Evolutionary conservation across 306 rosid species (phyloP).

Genomic region (Vigna trinervia): DNA sequence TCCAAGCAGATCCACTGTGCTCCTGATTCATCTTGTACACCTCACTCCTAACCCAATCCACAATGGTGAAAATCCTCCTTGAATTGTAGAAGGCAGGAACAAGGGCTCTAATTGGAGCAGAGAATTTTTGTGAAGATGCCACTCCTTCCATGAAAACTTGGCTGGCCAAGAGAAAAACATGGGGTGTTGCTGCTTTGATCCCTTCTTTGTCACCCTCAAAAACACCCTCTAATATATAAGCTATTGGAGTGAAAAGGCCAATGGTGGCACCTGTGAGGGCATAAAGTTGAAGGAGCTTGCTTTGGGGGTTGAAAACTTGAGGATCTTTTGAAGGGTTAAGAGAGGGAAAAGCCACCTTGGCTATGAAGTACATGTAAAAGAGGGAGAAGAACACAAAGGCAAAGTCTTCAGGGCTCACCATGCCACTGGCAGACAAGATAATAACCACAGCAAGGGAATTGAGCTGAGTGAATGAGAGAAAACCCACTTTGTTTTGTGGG

Average conservation of each 20-base stretch:
- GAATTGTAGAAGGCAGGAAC: constrained; percentile 79
- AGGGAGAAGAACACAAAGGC: constrained; percentile 66
- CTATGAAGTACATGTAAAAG: constrained; percentile 67
- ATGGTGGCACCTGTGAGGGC: constrained; percentile 55
- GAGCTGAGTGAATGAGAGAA: constrained; percentile 72
- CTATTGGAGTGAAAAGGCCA: constrained; percentile 77
- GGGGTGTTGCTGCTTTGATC: constrained; percentile 84
- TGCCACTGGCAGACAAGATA: constrained; percentile 76
- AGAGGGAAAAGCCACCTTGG: constrained; percentile 71
- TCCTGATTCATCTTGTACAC: constrained; percentile 55
- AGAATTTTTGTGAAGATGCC: constrained; percentile 58
- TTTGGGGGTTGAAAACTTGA: constrained; percentile 52
- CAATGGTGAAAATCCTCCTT: constrained; percentile 70
- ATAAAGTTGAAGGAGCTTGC: constrained; percentile 61
- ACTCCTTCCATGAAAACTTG: constrained; percentile 91
- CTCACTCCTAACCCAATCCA: constrained; percentile 81
- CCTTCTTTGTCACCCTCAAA: constrained; percentile 80
- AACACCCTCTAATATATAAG: constrained; percentile 72
- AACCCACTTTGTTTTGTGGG: constrained; percentile 30
- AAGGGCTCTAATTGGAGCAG: constrained; percentile 73
- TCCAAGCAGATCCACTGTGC: constrained; percentile 55
- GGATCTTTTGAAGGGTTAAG: constrained; percentile 50
- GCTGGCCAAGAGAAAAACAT: constrained; percentile 79
- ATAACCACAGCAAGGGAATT: constrained; percentile 62
- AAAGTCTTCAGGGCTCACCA: constrained; percentile 72